Evolutionary conservation across 768 basidiomycete genomes (phyloP).

Genomic region (Harrya chromipes): DNA sequence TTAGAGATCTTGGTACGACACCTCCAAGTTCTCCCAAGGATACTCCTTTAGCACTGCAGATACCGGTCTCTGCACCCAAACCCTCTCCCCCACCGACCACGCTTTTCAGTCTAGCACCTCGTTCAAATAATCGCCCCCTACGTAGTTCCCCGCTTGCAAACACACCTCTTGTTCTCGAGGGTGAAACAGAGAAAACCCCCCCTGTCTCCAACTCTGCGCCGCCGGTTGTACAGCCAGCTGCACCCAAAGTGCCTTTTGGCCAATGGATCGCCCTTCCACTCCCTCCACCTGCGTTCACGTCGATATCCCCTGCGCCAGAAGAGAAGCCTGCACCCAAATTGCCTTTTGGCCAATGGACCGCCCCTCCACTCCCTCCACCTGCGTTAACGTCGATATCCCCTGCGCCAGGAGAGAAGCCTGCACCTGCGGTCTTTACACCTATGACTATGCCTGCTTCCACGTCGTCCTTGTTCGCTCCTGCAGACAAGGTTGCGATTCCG

Average conservation of each 20-base stretch:
- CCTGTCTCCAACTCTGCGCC: conserved; percentile 19
- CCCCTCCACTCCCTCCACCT: conserved; percentile 32
- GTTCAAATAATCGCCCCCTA: conserved; percentile 51
- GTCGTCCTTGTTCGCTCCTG: not conserved
- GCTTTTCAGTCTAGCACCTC: conserved; percentile 44
- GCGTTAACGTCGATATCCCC: conserved; percentile 40
- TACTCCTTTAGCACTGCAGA: conserved; percentile 19
- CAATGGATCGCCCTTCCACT: conserved; percentile 26
- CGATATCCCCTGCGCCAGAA: conserved; percentile 25
- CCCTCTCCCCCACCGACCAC: conserved; percentile 27
- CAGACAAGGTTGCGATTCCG: not conserved
- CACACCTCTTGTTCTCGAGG: conserved; percentile 47
- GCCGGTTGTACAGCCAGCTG: conserved; percentile 34
- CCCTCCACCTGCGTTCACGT: conserved; percentile 40
- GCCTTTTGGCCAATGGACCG: conserved; percentile 34
- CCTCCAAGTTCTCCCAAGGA: conserved; percentile 65
- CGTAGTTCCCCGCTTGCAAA: conserved; percentile 78
- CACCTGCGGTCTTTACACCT: conserved; percentile 5
- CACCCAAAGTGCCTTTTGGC: conserved; percentile 40
- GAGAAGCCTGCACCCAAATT: conserved; percentile 37
- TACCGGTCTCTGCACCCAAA: conserved; percentile 16
- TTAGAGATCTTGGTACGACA: conserved; percentile 50
- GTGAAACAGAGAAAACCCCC: conserved; percentile 19
- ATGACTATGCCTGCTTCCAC: not conserved
- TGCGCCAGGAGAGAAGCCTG: conserved; percentile 8